Evolutionary conservation across 2,329 filamentous ascomycete genomes (phyloP).

Genomic region (Samsoniella hepiali): DNA sequence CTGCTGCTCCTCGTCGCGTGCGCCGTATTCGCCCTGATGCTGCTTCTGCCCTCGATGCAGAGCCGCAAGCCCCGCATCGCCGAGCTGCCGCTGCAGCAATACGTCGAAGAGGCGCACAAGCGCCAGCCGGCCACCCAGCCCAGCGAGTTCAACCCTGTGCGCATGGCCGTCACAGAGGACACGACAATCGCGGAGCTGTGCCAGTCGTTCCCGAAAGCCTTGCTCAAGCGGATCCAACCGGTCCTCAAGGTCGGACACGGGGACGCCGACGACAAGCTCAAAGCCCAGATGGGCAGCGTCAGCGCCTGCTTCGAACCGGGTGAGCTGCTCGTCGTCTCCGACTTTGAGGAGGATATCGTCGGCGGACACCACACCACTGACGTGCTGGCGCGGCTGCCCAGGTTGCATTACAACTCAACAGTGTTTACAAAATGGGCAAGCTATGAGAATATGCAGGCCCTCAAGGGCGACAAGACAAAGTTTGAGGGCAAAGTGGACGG

Average conservation of each 20-base stretch:
- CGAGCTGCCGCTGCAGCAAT: neutral
- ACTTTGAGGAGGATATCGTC: too few relatives aligned
- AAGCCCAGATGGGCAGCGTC: conserved; percentile 47
- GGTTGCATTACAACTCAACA: too few relatives aligned
- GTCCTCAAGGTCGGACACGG: conserved; percentile 42
- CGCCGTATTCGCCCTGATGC: too few relatives aligned
- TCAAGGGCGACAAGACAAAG: too few relatives aligned
- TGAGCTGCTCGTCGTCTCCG: conserved; percentile 21
- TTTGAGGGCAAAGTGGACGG: conserved; percentile 26
- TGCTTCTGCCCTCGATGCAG: too few relatives aligned
- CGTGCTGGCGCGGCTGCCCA: too few relatives aligned
- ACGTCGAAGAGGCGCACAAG: neutral
- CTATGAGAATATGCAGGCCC: too few relatives aligned
- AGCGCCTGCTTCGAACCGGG: conserved; percentile 44
- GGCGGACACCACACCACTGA: too few relatives aligned
- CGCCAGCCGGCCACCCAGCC: conserved; percentile 19
- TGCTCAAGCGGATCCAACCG: conserved; percentile 26
- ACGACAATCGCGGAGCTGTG: conserved; percentile 25
- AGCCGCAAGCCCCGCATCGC: neutral
- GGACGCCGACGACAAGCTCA: neutral
- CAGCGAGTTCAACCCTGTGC: too few relatives aligned
- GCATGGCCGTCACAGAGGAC: conserved; percentile 17
- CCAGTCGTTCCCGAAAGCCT: conserved; percentile 26
- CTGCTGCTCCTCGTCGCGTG: too few relatives aligned
- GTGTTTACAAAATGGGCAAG: too few relatives aligned